Evolutionary conservation across 139 green algal genomes (phyloP).

Genomic region (Yamagishiella unicocca): DNA sequence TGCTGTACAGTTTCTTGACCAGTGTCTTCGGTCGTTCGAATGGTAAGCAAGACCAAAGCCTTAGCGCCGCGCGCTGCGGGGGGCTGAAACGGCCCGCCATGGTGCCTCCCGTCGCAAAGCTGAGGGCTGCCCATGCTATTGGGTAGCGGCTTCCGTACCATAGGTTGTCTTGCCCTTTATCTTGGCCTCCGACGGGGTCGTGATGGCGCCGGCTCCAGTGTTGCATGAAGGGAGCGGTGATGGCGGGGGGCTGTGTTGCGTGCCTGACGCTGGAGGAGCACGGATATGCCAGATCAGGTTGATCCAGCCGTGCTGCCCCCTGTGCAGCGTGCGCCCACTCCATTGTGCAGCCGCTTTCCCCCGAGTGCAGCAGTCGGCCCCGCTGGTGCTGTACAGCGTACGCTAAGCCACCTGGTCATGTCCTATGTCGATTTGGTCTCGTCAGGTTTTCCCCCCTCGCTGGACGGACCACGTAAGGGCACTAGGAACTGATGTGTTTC

Average conservation of each 20-base stretch:
- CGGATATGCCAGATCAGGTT: not conserved
- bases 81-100: conserved; percentile 13
- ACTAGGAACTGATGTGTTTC: not conserved
- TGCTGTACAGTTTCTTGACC: conserved; percentile 29
- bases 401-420: no score
- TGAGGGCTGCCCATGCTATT: conserved; percentile 11
- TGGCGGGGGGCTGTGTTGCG: not conserved
- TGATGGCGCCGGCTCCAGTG: not conserved
- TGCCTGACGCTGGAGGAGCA: not conserved
- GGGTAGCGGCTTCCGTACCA: conserved; percentile 2
- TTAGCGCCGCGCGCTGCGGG: not conserved
- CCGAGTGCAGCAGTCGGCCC: no score
- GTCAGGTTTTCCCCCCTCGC: not conserved
- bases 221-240: not conserved
- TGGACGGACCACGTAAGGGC: not conserved
- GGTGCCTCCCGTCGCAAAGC: not conserved
- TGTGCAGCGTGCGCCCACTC: not conserved
- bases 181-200: not conserved
- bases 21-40: conserved; percentile 15
- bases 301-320: conserved; percentile 3
- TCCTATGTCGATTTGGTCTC: no score
- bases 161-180: not conserved
- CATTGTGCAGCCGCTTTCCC: no score
- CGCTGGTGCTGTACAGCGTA: no score
- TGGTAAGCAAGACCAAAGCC: conserved; percentile 6